These are phyloP conservation scores for Cyathus striatus DNA, from an alignment of 768 basidiomycete genomes.

Conservation along the genomic window DNA sequence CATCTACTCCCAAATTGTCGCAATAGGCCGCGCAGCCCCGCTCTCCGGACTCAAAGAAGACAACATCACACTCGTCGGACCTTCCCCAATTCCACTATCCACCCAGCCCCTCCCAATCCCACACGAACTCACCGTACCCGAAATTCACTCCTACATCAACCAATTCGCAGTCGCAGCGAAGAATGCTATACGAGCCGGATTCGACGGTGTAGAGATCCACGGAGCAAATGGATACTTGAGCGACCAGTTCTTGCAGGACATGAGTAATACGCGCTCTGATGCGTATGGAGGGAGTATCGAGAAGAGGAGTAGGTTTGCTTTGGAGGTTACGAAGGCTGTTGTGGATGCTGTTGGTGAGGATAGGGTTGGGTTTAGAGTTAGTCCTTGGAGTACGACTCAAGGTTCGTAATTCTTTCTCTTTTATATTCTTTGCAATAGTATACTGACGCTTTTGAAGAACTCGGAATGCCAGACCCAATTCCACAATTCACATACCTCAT, in stretches of 20 bases:
- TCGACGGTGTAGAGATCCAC: conserved; percentile 44
- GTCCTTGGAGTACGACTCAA: conserved; percentile 36
- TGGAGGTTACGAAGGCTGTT: conserved; percentile 37
- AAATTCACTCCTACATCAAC: conserved; percentile 32
- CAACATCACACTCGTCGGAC: no score
- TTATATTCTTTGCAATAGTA: not conserved
- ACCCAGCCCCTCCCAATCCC: no score
- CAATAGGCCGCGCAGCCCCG: no score
- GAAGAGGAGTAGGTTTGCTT: conserved; percentile 43
- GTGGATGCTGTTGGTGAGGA: conserved; percentile 27
- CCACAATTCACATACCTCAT: conserved; percentile 42
- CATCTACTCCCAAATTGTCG: no score
- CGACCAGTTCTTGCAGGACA: conserved; percentile 40
- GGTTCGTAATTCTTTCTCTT: conserved; percentile 9
- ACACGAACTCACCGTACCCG: conserved; percentile 28
- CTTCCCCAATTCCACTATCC: no score
- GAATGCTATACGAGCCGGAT: conserved; percentile 36
- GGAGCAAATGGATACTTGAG: conserved; percentile 32
- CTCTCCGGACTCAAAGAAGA: no score
- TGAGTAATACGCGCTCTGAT: conserved; percentile 43
- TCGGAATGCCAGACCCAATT: conserved; percentile 39
- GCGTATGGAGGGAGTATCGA: conserved; percentile 50
- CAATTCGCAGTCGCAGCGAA: conserved; percentile 41
- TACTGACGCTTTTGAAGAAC: conserved; percentile 23
- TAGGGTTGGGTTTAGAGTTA: conserved; percentile 39